These are phyloP conservation scores for Incumbomyces lentus DNA, from an alignment of 2,329 filamentous ascomycete genomes.

Conservation along the genomic window DNA sequence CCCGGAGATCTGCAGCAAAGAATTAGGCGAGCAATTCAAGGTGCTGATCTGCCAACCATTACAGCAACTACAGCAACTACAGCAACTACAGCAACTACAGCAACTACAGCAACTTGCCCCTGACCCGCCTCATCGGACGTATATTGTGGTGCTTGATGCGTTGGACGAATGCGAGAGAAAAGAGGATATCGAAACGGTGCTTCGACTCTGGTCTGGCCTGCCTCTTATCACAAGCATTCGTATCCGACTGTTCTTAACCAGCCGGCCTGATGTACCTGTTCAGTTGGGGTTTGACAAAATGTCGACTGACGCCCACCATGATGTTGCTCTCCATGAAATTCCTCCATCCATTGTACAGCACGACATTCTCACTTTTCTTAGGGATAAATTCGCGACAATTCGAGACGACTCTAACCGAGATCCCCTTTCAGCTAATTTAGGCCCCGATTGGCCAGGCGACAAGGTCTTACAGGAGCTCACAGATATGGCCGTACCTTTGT, in stretches of 20 bases:
- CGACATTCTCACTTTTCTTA: slow-evolving; percentile 6
- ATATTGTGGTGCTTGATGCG: slow-evolving; percentile 24
- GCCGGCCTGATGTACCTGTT: slow-evolving; percentile 22
- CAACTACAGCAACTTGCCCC: slow-evolving; percentile 9
- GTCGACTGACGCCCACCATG: slow-evolving; percentile 13
- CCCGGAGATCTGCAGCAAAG: slow-evolving; percentile 21
- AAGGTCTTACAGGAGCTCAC: slow-evolving; percentile 21
- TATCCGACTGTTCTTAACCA: slow-evolving; percentile 23
- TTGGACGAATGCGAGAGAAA: slow-evolving; percentile 24
- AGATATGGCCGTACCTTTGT: slow-evolving; percentile 15
- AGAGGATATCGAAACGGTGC: slow-evolving; percentile 19
- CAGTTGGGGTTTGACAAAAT: slow-evolving; percentile 18
- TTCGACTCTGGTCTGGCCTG: slow-evolving; percentile 16
- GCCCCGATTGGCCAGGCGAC: slow-evolving; percentile 21
- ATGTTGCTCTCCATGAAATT: slow-evolving; percentile 12
- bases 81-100: slow-evolving; percentile 15
- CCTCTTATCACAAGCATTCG: slow-evolving; percentile 13
- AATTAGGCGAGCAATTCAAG: slow-evolving; percentile 11
- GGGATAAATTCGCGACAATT: slow-evolving; percentile 2
- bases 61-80: slow-evolving; percentile 9
- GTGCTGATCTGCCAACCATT: slow-evolving; percentile 21
- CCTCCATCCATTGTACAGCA: slow-evolving; percentile 1
- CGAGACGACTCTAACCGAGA: slow-evolving; percentile 7
- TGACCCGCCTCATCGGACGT: slow-evolving; percentile 2
- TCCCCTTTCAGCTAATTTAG: slow-evolving; percentile 4